phyloP scores from a whole-genome alignment of 352 stramenopile species.

The Phytopythium delawarense region DNA sequence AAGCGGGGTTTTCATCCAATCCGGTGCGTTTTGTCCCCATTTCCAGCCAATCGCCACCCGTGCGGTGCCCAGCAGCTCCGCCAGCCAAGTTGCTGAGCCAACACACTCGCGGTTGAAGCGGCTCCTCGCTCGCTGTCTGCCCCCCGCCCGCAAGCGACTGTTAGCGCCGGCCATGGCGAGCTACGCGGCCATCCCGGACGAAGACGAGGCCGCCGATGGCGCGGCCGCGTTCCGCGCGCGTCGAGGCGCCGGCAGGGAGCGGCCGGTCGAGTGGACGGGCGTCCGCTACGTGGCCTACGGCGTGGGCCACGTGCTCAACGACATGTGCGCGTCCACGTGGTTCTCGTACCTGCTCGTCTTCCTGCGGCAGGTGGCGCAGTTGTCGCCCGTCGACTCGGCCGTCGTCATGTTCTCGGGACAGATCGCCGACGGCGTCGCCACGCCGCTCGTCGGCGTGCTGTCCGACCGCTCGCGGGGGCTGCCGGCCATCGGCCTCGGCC shows the following conservation, averaged over 20 bases:
- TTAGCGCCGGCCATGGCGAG: constrained; percentile 2
- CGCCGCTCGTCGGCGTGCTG: constrained; percentile 72
- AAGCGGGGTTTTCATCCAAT: background rate
- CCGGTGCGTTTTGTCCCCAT: too few species aligned
- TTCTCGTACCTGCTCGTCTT: constrained; percentile 88
- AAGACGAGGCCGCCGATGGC: background rate
- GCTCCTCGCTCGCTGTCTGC: too few species aligned
- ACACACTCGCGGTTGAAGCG: too few species aligned
- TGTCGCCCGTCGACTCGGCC: constrained; percentile 75
- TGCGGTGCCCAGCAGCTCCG: too few species aligned
- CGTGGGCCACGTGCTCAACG: constrained; percentile 83
- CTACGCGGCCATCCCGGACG: constrained; percentile 15
- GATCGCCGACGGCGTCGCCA: constrained; percentile 77
- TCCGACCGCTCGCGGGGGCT: constrained; percentile 67
- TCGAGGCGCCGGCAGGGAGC: background rate
- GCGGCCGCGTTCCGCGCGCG: background rate
- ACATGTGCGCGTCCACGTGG: constrained; percentile 87
- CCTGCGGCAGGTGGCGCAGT: constrained; percentile 46
- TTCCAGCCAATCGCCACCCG: background rate
- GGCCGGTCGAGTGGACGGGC: constrained; percentile 40
- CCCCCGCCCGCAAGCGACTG: too few species aligned
- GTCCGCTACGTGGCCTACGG: constrained; percentile 66
- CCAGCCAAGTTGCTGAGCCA: too few species aligned
- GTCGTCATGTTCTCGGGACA: constrained; percentile 87
- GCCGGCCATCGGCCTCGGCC: constrained; percentile 54